Percentiles rank a stretch among this genome's conserved stretches.
Evolutionary conservation across 768 basidiomycete genomes (phyloP).

Genomic region (Pleurotus pulmonarius): DNA sequence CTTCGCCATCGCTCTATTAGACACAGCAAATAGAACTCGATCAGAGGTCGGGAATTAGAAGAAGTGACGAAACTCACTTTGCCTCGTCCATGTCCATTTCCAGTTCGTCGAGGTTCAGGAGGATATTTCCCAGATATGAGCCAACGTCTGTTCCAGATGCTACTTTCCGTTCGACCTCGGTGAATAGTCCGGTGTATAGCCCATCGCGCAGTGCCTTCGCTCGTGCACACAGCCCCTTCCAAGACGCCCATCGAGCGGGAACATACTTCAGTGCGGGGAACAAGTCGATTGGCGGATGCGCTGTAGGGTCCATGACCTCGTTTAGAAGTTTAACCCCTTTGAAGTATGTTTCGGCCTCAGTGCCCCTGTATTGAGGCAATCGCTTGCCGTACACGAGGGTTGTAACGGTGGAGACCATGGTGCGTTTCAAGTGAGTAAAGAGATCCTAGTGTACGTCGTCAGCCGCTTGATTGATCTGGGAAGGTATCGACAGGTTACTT

Average conservation of each 20-base stretch:
- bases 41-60: not conserved
- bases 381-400: conserved; percentile 13
- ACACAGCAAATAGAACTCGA: not conserved
- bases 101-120: conserved; percentile 10
- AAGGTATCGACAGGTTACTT: too few species aligned
- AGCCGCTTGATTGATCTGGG: too few species aligned
- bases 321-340: not conserved
- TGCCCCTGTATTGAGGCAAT: conserved; percentile 6
- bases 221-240: conserved; percentile 11
- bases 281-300: conserved; percentile 12
- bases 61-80: conserved; percentile 1
- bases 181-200: conserved; percentile 6
- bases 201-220: conserved; percentile 2
- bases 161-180: conserved; percentile 3
- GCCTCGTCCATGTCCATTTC: conserved; percentile 8
- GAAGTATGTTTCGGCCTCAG: conserved; percentile 7
- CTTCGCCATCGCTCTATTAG: not conserved
- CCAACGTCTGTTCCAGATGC: conserved; percentile 17
- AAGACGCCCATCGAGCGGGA: conserved; percentile 14
- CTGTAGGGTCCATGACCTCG: conserved; percentile 6
- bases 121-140: conserved; percentile 20
- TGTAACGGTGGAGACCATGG: conserved; percentile 10
- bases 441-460: too few species aligned
- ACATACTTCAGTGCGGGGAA: conserved; percentile 14
- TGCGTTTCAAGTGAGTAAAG: conserved; percentile 6